These are phyloP conservation scores for Trametes cubensis DNA, from an alignment of 768 basidiomycete species.

Conservation along the genomic window DNA sequence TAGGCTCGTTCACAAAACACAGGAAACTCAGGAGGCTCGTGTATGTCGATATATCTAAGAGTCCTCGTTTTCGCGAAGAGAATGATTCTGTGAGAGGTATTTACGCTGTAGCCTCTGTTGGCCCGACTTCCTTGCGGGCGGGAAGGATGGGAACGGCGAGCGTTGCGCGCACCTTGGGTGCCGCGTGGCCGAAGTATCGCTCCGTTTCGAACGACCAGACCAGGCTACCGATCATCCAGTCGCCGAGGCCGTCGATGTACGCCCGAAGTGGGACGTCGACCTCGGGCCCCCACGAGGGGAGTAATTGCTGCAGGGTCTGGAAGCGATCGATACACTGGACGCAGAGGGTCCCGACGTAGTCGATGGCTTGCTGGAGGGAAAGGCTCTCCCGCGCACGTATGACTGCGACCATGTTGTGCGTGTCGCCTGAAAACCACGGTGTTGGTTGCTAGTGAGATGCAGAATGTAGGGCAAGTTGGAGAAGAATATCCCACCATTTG, in stretches of 20 bases:
- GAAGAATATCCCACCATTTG: slow-evolving; percentile 35
- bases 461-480: not conserved
- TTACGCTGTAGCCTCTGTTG: too few species aligned
- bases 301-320: slow-evolving; percentile 41
- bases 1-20: too few species aligned
- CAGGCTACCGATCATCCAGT: slow-evolving; percentile 77
- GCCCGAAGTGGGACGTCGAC: slow-evolving; percentile 64
- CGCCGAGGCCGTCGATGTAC: slow-evolving; percentile 71
- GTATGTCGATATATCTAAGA: too few species aligned
- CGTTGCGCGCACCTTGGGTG: slow-evolving; percentile 55
- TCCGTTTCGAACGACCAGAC: slow-evolving; percentile 80
- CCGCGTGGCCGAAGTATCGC: slow-evolving; percentile 69
- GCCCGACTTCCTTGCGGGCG: slow-evolving; percentile 24
- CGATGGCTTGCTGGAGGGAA: slow-evolving; percentile 72
- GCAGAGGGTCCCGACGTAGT: slow-evolving; percentile 78
- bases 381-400: slow-evolving; percentile 75
- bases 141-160: slow-evolving; percentile 62
- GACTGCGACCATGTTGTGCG: slow-evolving; percentile 83
- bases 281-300: slow-evolving; percentile 74
- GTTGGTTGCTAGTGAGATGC: not conserved
- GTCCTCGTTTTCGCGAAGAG: too few species aligned
- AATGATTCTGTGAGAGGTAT: too few species aligned
- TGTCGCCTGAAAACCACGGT: slow-evolving; percentile 70
- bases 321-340: slow-evolving; percentile 74
- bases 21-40: too few species aligned